Evolutionary conservation across 202 grass and related monocot species (phyloP), one percentile per base, ranked within the genome.

Genomic region (Setaria viridis): DNA sequence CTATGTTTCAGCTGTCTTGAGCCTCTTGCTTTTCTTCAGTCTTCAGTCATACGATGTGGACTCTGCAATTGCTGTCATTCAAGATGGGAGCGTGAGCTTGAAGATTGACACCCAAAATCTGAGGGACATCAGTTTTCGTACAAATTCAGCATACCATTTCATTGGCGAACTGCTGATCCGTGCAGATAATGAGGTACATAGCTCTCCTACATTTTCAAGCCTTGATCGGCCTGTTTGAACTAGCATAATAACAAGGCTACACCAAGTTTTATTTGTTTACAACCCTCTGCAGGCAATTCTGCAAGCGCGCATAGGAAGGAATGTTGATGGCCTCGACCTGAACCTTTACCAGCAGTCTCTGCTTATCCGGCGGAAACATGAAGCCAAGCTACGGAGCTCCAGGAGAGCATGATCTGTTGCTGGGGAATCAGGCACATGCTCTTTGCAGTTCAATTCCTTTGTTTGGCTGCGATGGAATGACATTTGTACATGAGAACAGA

Each of bases 281-380:
- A 32, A 60, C 58, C 9, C 11, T 71, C 42, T 67, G 74, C 84
- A 98, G 93, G 84, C 80, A 45, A 58, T 90, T 83, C 83, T 93
- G 34, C 89, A 90, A 66, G 91, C 93, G 41, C 87, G 91, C 6
- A 76, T 95, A 1, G 95, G 93, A n/a, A 88, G 95, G 80, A 93
- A 91, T 3, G 87, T 92, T 11, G 84, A 98, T 0, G 91, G 95
- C 11, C 47, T 95, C 4, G 91, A 99, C 64, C 82, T 93, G 20
- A 88, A 92, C 62, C 91, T 99, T 63, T 98, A 92, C 80, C 73
- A 89, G 5, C 93, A 95, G 79, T 80, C 89, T 20, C 67, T 95
- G 29, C 78, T 91, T 56, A 80, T 94, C 72, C 84, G 88, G 62
- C 87, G 91, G 25, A 87, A 91, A 64, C 62, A 91, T 2, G 88